phyloP scores from a whole-genome alignment of 2,329 filamentous ascomycete genomes.

The Thielaviopsis musarum region DNA sequence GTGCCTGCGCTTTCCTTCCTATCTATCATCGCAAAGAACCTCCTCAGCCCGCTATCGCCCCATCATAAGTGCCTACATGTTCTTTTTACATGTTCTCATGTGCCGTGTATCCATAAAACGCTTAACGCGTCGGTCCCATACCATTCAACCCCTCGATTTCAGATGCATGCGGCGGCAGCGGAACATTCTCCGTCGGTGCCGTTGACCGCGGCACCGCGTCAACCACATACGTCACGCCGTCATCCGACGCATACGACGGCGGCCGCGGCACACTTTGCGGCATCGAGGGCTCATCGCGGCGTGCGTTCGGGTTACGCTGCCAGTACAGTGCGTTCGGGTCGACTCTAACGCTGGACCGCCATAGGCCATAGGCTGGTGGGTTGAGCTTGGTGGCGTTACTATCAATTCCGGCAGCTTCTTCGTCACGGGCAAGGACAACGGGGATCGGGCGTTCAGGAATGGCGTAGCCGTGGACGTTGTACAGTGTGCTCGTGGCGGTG shows the following conservation, averaged over 20 bases:
- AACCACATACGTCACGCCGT: conserved; percentile 56
- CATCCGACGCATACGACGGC: conserved; percentile 61
- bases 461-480: conserved; percentile 43
- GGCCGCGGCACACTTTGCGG: conserved; percentile 31
- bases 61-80: background rate
- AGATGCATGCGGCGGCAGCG: conserved; percentile 31
- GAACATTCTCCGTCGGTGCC: conserved; percentile 28
- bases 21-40: background rate
- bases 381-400: conserved; percentile 39
- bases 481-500: conserved; percentile 27
- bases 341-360: conserved; percentile 66
- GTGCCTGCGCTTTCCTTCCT: background rate
- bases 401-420: conserved; percentile 45
- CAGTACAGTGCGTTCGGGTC: conserved; percentile 71
- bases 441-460: conserved; percentile 58
- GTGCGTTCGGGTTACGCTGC: conserved; percentile 41
- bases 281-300: conserved; percentile 14
- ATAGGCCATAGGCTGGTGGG: conserved; percentile 74
- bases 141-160: conserved; percentile 21
- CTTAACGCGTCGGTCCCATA: background rate
- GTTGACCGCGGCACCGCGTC: conserved; percentile 46
- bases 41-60: background rate
- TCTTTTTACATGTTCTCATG: background rate
- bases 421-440: conserved; percentile 58
- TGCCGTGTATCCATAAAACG: too few relatives aligned